Percentiles rank a stretch among this genome's conserved stretches.
These are phyloP conservation scores for Cynara cardunculus DNA, from an alignment of 129 eudicot species.

Conservation along the genomic window DNA sequence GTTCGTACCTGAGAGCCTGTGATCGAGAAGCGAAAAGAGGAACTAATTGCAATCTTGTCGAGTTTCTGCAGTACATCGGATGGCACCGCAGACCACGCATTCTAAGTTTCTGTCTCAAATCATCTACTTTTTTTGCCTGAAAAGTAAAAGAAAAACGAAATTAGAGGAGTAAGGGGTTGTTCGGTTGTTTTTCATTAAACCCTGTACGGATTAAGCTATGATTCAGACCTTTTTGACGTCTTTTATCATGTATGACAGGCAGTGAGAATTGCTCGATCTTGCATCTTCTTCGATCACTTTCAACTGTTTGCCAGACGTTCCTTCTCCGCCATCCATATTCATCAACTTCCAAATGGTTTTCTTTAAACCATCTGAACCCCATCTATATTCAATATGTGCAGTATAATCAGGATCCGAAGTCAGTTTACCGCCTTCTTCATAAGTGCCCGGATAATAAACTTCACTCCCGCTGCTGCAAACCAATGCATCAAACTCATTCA, in stretches of 20 bases:
- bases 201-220: not conserved
- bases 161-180: not conserved
- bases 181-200: no score
- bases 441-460: slow-evolving; percentile 68
- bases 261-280: slow-evolving; percentile 71
- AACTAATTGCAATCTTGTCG: slow-evolving; percentile 78
- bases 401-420: slow-evolving; percentile 69
- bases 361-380: slow-evolving; percentile 85
- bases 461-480: slow-evolving; percentile 92
- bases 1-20: slow-evolving; percentile 77
- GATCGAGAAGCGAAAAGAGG: slow-evolving; percentile 95
- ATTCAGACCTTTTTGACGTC: slow-evolving; percentile 54
- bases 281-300: slow-evolving; percentile 60
- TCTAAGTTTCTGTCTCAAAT: slow-evolving; percentile 81
- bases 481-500: slow-evolving; percentile 76
- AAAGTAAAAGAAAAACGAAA: not conserved
- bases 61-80: slow-evolving; percentile 85
- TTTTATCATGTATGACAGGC: slow-evolving; percentile 70
- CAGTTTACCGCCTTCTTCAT: slow-evolving; percentile 58
- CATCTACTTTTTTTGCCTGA: slow-evolving; percentile 87
- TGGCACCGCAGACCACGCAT: slow-evolving; percentile 94
- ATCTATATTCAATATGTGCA: slow-evolving; percentile 78
- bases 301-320: slow-evolving; percentile 14
- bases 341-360: slow-evolving; percentile 74
- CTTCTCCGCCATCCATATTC: slow-evolving; percentile 46